Base-by-base conservation (phyloP, 176 grass and related monocot genomes). In the Hyparrhenia diplandra region DNA sequence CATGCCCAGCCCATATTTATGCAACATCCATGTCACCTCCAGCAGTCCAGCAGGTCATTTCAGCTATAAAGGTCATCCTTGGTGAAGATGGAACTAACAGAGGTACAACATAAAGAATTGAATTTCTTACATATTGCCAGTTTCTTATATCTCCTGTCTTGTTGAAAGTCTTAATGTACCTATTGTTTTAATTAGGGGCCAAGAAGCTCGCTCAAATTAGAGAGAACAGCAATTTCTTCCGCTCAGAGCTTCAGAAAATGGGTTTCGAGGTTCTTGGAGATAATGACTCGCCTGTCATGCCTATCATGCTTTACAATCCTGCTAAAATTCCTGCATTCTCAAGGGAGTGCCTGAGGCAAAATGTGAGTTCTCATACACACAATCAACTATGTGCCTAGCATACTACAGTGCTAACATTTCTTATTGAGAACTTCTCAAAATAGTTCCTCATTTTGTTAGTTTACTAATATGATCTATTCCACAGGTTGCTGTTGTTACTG, bases 311-410 rank as follows among this genome's bases (percentile, higher is more conserved):
- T 61, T 95, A 99, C 49, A 99, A 99, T 86, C 92, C 90, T 81
- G 96, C 90, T 82, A 93, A 99, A 90, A 95, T 99, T 67, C 96
- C 96, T 78, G 90, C 96, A 30, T 99, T 99, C 85, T 99, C 92
- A 27, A 88, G 96, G 74, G 96, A 99, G 64, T 95, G 96, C 62
- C 80, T 99, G 31, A 86, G 67, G 43, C 90, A 95, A 81, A 88
- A 93, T 79, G 92, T 99, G 83, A 89, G 92, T 85, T 68, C 63
- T 66, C 47, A 13, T 45, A 52, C 75, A 25, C 2, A 27, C 17
- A 5, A 54, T 63, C 40, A 42, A 18, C 54, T 78, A 60, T 25
- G 69, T 30, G 8, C 37, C 2, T 40, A 70, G 27, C 68, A 74
- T 49, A 51, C 4, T 49, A 51, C 4, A 41, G 11, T 40, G 24